These are phyloP conservation scores for Didymella keratinophila DNA, from an alignment of 2,329 filamentous ascomycete species.

Conservation along the genomic window DNA sequence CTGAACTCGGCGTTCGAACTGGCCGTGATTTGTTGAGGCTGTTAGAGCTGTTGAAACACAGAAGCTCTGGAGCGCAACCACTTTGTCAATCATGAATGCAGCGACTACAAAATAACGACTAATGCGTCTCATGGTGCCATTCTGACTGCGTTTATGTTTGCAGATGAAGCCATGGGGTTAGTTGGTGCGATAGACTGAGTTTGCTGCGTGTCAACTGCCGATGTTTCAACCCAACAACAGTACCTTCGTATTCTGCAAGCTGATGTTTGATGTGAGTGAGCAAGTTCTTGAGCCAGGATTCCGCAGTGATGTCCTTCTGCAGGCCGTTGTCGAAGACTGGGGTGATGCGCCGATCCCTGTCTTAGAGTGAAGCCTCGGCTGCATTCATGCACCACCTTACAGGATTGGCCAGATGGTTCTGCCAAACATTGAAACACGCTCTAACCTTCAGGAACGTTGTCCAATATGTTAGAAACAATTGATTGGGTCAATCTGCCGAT, in stretches of 20 bases:
- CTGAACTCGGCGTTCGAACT: too few species aligned
- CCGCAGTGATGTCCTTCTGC: background rate
- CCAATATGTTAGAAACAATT: background rate
- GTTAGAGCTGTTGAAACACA: too few species aligned
- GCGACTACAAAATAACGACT: too few species aligned
- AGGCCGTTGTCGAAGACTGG: background rate
- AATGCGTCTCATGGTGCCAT: too few species aligned
- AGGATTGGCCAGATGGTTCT: background rate
- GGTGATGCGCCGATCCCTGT: constrained; percentile 10
- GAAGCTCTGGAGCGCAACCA: too few species aligned
- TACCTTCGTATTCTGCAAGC: background rate
- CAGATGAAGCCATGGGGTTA: background rate
- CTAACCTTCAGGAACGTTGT: background rate
- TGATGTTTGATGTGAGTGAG: background rate
- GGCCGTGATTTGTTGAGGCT: too few species aligned
- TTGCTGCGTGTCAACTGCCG: background rate
- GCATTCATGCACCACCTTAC: background rate
- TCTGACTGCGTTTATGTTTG: too few species aligned
- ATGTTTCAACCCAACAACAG: background rate
- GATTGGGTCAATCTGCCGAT: background rate
- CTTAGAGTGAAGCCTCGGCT: background rate
- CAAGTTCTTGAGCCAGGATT: background rate
- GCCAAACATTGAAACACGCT: background rate
- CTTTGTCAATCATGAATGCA: too few species aligned
- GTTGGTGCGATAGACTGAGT: too few species aligned